A percentile compares a stretch with the other conserved stretches of the same genome.
phyloP scores from a whole-genome alignment of 1,284 basidiomycete species.

The Cerioporus squamosus region DNA sequence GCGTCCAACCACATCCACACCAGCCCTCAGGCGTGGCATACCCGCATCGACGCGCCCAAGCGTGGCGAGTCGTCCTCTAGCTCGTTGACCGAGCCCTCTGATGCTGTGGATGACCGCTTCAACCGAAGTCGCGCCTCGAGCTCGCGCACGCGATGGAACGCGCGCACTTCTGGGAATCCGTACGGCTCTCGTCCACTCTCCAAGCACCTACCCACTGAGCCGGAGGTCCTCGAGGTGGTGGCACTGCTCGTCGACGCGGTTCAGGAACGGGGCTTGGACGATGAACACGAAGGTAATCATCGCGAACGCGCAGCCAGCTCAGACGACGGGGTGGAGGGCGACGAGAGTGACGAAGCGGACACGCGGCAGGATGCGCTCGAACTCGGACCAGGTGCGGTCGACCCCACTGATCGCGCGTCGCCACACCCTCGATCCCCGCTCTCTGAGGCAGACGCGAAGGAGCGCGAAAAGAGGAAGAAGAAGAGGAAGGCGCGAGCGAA shows the following conservation, averaged over 20 bases:
- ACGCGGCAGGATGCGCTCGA: background rate
- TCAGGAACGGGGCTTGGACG: constrained; percentile 10
- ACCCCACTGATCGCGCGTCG: background rate
- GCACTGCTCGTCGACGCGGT: constrained; percentile 9
- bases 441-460: constrained; percentile 9
- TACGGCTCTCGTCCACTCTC: constrained; percentile 20
- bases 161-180: constrained; percentile 14
- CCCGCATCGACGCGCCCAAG: background rate
- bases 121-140: constrained; percentile 8
- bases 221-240: constrained; percentile 12
- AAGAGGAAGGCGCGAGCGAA: constrained; percentile 22
- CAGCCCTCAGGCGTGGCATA: constrained; percentile 14
- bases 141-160: constrained; percentile 19
- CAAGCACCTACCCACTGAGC: constrained; percentile 11
- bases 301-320: background rate
- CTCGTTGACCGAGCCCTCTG: background rate
- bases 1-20: constrained; percentile 15
- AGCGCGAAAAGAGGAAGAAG: constrained; percentile 20
- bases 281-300: constrained; percentile 10
- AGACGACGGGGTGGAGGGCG: background rate
- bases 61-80: background rate
- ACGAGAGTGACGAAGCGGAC: constrained; percentile 7
- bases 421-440: constrained; percentile 2
- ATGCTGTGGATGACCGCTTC: constrained; percentile 8
- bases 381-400: constrained; percentile 2